Base-by-base conservation (phyloP, 495 filamentous ascomycete species). In the Hypoxylon rickii region DNA sequence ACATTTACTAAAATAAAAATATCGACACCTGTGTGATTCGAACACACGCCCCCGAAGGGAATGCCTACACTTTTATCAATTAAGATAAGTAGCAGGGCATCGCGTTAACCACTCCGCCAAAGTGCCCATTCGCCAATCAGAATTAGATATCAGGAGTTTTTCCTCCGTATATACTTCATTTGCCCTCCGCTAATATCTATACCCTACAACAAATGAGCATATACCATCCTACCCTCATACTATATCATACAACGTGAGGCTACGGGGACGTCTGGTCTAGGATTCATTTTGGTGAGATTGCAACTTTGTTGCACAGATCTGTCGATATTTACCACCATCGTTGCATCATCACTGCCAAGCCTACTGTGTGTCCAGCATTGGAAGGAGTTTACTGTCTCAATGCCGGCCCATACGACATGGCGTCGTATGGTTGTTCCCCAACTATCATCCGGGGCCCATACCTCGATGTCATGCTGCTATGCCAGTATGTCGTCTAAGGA, bases 271-370 rank as follows among this genome's bases (percentile, higher is more conserved):
- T n/a, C n/a, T n/a, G n/a, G n/a, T n/a, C n/a, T n/a, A n/a, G n/a
- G n/a, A n/a, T n/a, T n/a, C n/a, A n/a, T n/a, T n/a, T n/a, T n/a
- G n/a, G n/a, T n/a, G n/a, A n/a, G n/a, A n/a, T n/a, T n/a, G n/a
- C n/a, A n/a, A n/a, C n/a, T n/a, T n/a, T n/a, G n/a, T n/a, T n/a
- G n/a, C n/a, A n/a, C n/a, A n/a, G n/a, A n/a, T n/a, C n/a, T 56
- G 52, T 48, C 52, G 52, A 56, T 56, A 57, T 57, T 43, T 40
- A 33, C 29, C 32, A 40, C 45, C 39, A 44, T 44, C 15, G 22
- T 57, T 39, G 15, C 54, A 50, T 50, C 54, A 57, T 57, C 20
- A 3, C 29, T 39, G 54, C 54, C 54, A 57, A 57, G 54, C 31
- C 16, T 22, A 12, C 7, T 44, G 22, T 15, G 22, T 50, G 20